These are phyloP conservation scores for Cylindricascospora bacillispora DNA, from an alignment of 1,139 yeast species.

Conservation along the genomic window DNA sequence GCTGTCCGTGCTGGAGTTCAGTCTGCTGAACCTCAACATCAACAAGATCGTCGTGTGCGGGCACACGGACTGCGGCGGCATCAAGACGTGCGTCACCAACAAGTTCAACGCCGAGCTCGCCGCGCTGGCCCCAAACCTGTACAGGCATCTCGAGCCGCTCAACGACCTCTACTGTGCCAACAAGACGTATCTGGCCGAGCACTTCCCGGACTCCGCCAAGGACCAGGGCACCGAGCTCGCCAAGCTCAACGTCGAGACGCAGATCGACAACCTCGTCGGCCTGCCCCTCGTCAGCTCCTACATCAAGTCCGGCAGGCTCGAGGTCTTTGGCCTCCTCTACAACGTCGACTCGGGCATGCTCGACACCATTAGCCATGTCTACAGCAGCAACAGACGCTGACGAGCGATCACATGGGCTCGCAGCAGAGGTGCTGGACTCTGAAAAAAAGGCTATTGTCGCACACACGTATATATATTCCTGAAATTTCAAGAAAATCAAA, in stretches of 20 bases:
- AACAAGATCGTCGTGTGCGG: slow-evolving; percentile 83
- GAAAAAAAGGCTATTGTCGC: too few species aligned
- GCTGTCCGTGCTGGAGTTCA: slow-evolving; percentile 80
- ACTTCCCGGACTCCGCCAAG: neutral
- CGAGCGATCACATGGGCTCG: too few species aligned
- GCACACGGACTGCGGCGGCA: slow-evolving; percentile 97
- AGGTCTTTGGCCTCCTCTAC: slow-evolving; percentile 81
- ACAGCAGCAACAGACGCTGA: too few species aligned
- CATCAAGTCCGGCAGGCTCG: slow-evolving; percentile 42
- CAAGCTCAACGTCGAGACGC: slow-evolving; percentile 59
- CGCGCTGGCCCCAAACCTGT: slow-evolving; percentile 32
- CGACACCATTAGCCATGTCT: slow-evolving; percentile 26
- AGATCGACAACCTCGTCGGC: slow-evolving; percentile 37
- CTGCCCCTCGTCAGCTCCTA: slow-evolving; percentile 70
- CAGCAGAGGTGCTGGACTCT: too few species aligned
- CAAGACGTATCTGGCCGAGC: neutral
- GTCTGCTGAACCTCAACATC: slow-evolving; percentile 77
- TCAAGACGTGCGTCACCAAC: slow-evolving; percentile 70
- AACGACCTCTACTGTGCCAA: slow-evolving; percentile 30
- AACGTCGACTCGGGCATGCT: slow-evolving; percentile 73
- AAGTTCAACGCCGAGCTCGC: slow-evolving; percentile 35
- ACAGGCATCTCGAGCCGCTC: slow-evolving; percentile 32
- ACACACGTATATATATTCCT: too few species aligned
- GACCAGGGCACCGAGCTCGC: slow-evolving; percentile 16
- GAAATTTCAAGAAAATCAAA: too few species aligned